Conservation (phyloP, 2,329 filamentous ascomycete species). For the Endoconidiophora polonica region DNA sequence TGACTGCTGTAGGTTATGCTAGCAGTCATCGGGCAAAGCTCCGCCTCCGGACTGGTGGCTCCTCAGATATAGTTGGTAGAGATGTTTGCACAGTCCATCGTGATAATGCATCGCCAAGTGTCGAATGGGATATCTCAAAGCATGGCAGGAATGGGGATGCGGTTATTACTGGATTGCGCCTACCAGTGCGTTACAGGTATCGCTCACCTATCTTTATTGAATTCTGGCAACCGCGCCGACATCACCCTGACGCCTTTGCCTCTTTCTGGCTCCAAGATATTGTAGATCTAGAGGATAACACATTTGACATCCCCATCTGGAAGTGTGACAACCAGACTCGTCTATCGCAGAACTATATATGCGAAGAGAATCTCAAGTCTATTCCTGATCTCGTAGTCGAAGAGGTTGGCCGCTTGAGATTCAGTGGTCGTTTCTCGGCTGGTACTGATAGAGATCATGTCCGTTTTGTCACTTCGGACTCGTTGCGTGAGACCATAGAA, state of each 20-base stretch:
- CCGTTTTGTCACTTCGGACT: constrained; percentile 69
- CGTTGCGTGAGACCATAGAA: constrained; percentile 83
- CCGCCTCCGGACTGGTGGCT: constrained; percentile 69
- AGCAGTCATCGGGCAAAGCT: constrained; percentile 56
- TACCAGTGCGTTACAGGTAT: constrained; percentile 84
- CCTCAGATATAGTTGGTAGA: constrained; percentile 38
- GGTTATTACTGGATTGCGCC: constrained; percentile 32
- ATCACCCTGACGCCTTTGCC: constrained; percentile 57
- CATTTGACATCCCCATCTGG: constrained; percentile 85
- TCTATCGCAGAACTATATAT: constrained; percentile 84
- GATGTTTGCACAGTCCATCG: constrained; percentile 2
- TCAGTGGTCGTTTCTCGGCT: constrained; percentile 69
- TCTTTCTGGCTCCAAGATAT: constrained; percentile 76
- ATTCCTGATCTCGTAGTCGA: constrained; percentile 62
- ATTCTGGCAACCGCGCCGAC: constrained; percentile 54
- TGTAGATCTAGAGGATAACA: constrained; percentile 57
- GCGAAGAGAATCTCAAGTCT: constrained; percentile 51
- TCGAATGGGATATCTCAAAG: constrained; percentile 33
- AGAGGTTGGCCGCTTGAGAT: constrained; percentile 66
- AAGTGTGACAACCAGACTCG: constrained; percentile 57
- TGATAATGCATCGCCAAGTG: constrained; percentile 13
- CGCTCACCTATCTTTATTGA: constrained; percentile 81
- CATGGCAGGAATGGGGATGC: constrained; percentile 20
- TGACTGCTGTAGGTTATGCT: constrained; percentile 47
- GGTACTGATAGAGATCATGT: constrained; percentile 80